Evolutionary conservation across 1,139 yeast genomes (phyloP).

Genomic region (Nadsonia starkeyi-henricii): DNA sequence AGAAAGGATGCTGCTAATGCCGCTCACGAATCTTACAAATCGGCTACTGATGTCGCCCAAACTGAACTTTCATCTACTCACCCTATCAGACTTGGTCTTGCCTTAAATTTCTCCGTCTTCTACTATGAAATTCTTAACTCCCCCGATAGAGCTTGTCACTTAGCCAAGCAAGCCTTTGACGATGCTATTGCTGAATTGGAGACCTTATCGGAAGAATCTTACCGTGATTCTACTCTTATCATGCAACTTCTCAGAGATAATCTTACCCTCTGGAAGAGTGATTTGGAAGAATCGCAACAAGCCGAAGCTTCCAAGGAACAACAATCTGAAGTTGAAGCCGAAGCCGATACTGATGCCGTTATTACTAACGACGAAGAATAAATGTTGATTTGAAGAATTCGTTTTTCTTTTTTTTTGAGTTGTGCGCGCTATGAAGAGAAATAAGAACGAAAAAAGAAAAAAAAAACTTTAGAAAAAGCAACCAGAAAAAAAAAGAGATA

Average conservation of each 20-base stretch:
- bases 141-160: constrained; percentile 98
- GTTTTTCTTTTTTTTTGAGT: too few relatives aligned
- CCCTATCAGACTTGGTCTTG: constrained; percentile 96
- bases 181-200: constrained; percentile 98
- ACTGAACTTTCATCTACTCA: constrained; percentile 98
- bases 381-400: not conserved
- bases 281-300: constrained; percentile 57
- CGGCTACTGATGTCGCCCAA: constrained; percentile 95
- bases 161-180: constrained; percentile 98
- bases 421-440: not conserved
- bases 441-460: not conserved
- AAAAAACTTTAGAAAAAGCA: too few relatives aligned
- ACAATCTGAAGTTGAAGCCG: constrained; percentile 36
- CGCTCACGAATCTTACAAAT: constrained; percentile 88
- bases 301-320: constrained; percentile 36
- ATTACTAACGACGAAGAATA: constrained; percentile 7
- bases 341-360: constrained; percentile 16
- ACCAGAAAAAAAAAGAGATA: too few relatives aligned
- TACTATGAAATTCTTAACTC: constrained; percentile 96
- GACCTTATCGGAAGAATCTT: constrained; percentile 93
- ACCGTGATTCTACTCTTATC: constrained; percentile 94
- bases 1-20: constrained; percentile 91
- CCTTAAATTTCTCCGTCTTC: constrained; percentile 93
- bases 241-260: constrained; percentile 98
- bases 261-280: constrained; percentile 96